phyloP scores from a whole-genome alignment of 2,329 filamentous ascomycete species.

The Colletotrichum coccodes region DNA sequence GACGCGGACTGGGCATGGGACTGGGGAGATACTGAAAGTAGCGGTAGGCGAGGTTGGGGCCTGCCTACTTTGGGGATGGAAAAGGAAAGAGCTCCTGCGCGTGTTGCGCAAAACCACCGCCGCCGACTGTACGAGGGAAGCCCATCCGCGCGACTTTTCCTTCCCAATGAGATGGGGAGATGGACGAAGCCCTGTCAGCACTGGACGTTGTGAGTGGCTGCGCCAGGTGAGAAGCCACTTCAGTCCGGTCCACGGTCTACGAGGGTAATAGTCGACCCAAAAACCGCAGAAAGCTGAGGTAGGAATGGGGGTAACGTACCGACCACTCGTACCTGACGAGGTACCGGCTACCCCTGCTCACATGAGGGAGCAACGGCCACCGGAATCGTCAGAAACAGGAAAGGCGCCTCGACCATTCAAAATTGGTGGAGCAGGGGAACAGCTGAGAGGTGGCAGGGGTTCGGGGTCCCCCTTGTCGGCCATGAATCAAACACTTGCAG shows the following conservation, averaged over 20 bases:
- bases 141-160: constrained; percentile 16
- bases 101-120: too few relatives aligned
- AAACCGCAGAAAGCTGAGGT: background rate
- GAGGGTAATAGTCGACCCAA: background rate
- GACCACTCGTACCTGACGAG: constrained; percentile 8
- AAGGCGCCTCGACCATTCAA: constrained; percentile 27
- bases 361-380: constrained; percentile 23
- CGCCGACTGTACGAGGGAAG: too few relatives aligned
- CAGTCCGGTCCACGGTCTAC: constrained; percentile 5
- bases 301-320: constrained; percentile 7
- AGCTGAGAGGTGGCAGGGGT: constrained; percentile 3
- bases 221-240: background rate
- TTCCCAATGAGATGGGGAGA: constrained; percentile 9
- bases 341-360: constrained; percentile 20
- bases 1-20: background rate
- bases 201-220: constrained; percentile 17
- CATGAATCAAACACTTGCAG: constrained; percentile 20
- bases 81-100: constrained; percentile 14
- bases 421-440: constrained; percentile 20
- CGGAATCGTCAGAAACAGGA: constrained; percentile 29
- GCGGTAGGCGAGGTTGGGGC: background rate
- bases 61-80: constrained; percentile 14
- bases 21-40: background rate
- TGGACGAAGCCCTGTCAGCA: background rate
- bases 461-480: constrained; percentile 5